Evolutionary conservation across 306 rosid genomes (phyloP), one percentile per base, ranked within the genome.

Genomic region (Benincasa hispida): DNA sequence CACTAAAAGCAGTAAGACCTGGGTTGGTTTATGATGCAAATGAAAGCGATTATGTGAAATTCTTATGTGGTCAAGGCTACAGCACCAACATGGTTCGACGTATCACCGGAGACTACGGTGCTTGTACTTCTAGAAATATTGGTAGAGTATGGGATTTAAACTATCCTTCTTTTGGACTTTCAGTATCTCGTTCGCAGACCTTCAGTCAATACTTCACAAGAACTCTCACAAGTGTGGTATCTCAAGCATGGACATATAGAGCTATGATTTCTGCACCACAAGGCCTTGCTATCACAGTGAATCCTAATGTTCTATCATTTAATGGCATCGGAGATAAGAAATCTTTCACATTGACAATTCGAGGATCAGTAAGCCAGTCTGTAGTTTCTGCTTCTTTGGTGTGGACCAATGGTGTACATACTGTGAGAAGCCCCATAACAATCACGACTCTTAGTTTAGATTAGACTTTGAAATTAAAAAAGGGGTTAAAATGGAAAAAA

Each of bases 91-190:
- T 14, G 30, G 55, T 84, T 30, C 69, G 62, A 41, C 17, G 14
- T 17, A 22, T 83, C 12, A 80, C 86, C 17, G 74, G 60, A 10
- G 83, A 83, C 32, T 42, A 72, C 0, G 77, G 35, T 51, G 42
- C 74, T 21, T 83, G 86, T 65, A 27, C 75, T 21, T 41, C 76
- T 18, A 7, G 60, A 8, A 35, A 15, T n/a, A 18, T 17, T 17
- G 68, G 61, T 27, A 48, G 68, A 74, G 75, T 10, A 0, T 59
- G 57, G 28, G 81, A 82, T 13, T 50, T 87, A 3, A 87, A 87
- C 57, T 81, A 80, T 14, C 90, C 90, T 66, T 81, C 90, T 5
- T 76, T 84, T 68, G 79, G 86, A 5, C 39, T 81, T 10, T 14
- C 10, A 0, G 30, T 4, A 6, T 24, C 61, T 6, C 19, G 15